Base-by-base conservation (phyloP, 257 asterid genomes). In the Capsicum chinense region DNA sequence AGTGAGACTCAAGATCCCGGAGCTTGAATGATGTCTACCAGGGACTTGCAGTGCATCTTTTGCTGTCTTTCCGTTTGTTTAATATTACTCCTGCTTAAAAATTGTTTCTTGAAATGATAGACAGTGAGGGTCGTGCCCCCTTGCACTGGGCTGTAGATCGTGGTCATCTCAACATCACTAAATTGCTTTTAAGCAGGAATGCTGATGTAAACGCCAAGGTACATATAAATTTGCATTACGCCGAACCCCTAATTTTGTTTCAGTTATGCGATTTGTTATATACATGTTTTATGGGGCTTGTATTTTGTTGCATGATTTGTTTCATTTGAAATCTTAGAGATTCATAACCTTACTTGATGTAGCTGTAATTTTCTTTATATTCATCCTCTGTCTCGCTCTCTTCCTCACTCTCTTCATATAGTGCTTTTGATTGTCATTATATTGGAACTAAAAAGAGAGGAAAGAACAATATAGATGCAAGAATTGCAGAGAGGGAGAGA, bases 101-200 rank as follows among this genome's bases (percentile, higher is more conserved):
- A 42, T 69, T 82, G 62, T 86, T 88, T 83, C 82, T 85, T 64
- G 67, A 82, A 79, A 82, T 84, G 73, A 69, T 79, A 97, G 99
- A 97, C 86, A 97, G 99, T 37, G 99, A 97, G 85, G 99, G 99
- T 12, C 95, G 99, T 56, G 91, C 99, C 56, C 98, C 99, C 64
- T 87, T 97, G 88, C 99, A 97, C 87, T 97, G 99, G 99, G 99
- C 99, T 85, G 98, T 97, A 37, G 99, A 97, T 89, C 97, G 99
- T 48, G 99, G 99, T 87, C 99, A 97, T 89, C 57, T 91, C 87
- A 88, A 90, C 66, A 81, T 89, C 79, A 79, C 94, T 15, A 86
- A 86, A 71, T 84, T 95, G 90, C 97, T 97, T 85, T 86, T 97
- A 88, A 88, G 86, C 90, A 93, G 86, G 88, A 92, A 86, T 70